phyloP scores from a whole-genome alignment of 2,329 filamentous ascomycete genomes.

The Hirsutella rhossiliensis region DNA sequence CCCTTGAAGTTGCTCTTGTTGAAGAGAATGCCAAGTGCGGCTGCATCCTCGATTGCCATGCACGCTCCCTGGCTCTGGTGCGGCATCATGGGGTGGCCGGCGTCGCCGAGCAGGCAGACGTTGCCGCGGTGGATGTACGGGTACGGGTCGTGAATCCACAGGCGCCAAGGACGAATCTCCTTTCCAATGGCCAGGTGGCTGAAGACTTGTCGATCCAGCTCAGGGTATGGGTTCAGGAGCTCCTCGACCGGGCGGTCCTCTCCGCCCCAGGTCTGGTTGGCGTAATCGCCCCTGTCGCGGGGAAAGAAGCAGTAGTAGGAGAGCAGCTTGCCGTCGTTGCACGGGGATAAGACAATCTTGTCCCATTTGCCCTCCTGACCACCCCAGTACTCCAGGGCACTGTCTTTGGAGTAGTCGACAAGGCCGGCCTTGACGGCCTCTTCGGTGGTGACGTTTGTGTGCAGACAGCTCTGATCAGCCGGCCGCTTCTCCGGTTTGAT shows the following conservation, averaged over 20 bases:
- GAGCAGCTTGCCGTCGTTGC: conserved; percentile 51
- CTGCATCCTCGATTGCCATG: conserved; percentile 54
- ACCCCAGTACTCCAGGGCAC: conserved; percentile 59
- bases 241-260: conserved; percentile 42
- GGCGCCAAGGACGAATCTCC: conserved; percentile 52
- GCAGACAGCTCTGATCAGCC: conserved; percentile 48
- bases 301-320: conserved; percentile 64
- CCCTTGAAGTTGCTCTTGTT: conserved; percentile 31
- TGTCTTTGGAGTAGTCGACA: conserved; percentile 48
- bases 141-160: conserved; percentile 51
- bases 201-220: conserved; percentile 45
- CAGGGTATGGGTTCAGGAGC: conserved; percentile 46
- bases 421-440: conserved; percentile 48
- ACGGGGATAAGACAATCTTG: conserved; percentile 61
- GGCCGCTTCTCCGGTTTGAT: conserved; percentile 47
- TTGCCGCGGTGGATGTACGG: conserved; percentile 38
- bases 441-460: conserved; percentile 50
- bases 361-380: conserved; percentile 50
- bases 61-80: conserved; percentile 55
- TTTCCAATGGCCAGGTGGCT: conserved; percentile 45
- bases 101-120: conserved; percentile 51
- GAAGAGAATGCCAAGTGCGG: conserved; percentile 50
- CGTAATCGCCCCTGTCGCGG: conserved; percentile 41
- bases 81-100: conserved; percentile 56
- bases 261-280: conserved; percentile 45